A percentile compares a stretch with the other conserved stretches of the same genome.
These are phyloP conservation scores for Suillus subluteus DNA, from an alignment of 768 basidiomycete species.

Conservation along the genomic window DNA sequence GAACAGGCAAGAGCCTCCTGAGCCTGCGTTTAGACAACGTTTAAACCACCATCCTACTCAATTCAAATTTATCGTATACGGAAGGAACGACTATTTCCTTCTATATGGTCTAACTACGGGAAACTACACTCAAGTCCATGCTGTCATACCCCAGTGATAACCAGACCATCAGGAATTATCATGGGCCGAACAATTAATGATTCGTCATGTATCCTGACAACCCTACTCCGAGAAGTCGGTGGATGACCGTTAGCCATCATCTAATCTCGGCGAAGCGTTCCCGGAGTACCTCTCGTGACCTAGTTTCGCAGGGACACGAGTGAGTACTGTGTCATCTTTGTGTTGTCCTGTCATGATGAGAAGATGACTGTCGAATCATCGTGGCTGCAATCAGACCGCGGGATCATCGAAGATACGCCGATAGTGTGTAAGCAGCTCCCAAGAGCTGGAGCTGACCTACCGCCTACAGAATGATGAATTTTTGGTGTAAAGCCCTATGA, in stretches of 20 bases:
- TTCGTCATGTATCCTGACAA: not conserved
- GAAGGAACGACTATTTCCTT: not conserved
- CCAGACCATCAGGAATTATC: not conserved
- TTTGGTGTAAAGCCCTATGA: not conserved
- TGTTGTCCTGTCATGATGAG: not conserved
- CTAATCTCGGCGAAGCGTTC: not conserved
- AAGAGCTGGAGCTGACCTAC: not conserved
- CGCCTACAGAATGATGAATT: not conserved
- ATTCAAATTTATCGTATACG: not conserved
- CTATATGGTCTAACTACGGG: not conserved
- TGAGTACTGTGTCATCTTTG: not conserved
- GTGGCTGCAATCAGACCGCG: not conserved
- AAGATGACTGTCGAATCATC: not conserved
- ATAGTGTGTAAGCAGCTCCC: not conserved
- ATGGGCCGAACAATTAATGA: not conserved
- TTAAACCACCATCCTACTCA: not conserved
- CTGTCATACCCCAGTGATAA: not conserved
- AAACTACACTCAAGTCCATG: not conserved
- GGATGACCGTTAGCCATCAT: not conserved
- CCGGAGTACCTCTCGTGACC: not conserved
- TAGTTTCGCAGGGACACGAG: not conserved
- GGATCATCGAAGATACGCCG: not conserved
- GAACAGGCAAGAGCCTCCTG: too few species aligned
- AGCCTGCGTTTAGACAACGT: too few species aligned
- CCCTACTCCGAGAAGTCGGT: not conserved